Conservation (phyloP, 2,329 filamentous ascomycete genomes). For the Botrytis cinerea region DNA sequence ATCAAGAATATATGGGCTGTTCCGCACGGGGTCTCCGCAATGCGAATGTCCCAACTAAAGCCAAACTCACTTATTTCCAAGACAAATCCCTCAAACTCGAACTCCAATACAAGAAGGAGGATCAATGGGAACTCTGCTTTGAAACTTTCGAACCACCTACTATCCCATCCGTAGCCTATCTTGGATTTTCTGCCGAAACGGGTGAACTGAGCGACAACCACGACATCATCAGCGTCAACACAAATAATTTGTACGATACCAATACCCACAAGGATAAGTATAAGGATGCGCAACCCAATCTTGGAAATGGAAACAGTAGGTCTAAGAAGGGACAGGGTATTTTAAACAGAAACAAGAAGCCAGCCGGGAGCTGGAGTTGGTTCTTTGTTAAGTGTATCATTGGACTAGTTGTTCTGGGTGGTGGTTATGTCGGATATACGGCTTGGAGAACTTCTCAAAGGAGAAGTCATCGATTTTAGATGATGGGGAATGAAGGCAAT, state of each 20-base stretch:
- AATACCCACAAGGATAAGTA: slow-evolving; percentile 40
- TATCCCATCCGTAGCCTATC: slow-evolving; percentile 75
- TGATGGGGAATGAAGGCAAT: neutral
- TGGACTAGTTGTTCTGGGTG: slow-evolving; percentile 68
- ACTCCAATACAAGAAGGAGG: slow-evolving; percentile 89
- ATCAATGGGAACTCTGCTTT: slow-evolving; percentile 90
- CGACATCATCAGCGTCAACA: slow-evolving; percentile 85
- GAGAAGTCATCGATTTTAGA: slow-evolving; percentile 41
- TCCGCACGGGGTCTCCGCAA: slow-evolving; percentile 90
- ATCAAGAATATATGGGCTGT: slow-evolving; percentile 89
- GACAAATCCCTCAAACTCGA: slow-evolving; percentile 90
- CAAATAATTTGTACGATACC: slow-evolving; percentile 84
- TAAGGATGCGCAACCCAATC: neutral
- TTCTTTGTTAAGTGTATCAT: slow-evolving; percentile 81
- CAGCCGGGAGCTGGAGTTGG: slow-evolving; percentile 62
- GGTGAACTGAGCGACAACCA: slow-evolving; percentile 97
- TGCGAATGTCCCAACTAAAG: slow-evolving; percentile 76
- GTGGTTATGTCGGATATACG: slow-evolving; percentile 83
- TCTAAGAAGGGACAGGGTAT: slow-evolving; percentile 27
- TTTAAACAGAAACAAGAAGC: slow-evolving; percentile 31
- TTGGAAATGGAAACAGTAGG: neutral
- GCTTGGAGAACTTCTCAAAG: slow-evolving; percentile 62
- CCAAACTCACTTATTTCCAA: slow-evolving; percentile 92
- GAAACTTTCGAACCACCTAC: slow-evolving; percentile 68
- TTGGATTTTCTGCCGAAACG: slow-evolving; percentile 83